Base-by-base conservation (phyloP, 306 rosid species). In the Malus asiatica region DNA sequence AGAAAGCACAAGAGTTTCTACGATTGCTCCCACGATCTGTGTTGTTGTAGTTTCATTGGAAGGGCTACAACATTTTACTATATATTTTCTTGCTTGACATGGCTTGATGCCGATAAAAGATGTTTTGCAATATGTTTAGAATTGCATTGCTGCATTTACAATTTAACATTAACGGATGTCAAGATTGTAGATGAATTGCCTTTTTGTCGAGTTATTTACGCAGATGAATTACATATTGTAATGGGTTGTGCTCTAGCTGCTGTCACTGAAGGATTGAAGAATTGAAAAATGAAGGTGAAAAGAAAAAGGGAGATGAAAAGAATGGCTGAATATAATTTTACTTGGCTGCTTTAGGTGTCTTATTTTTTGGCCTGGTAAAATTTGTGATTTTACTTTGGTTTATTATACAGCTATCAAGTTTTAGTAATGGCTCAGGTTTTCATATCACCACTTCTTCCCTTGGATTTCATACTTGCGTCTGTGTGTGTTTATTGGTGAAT, bases 211-310 rank as follows among this genome's bases (percentile, higher is more conserved):
- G 35, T 25, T 60, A 25, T 58, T 58, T 58, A 10, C 3, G 35
- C 6, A 33, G 1, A 33, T 33, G 35, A 33, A 33, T 33, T 33
- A 33, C 35, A 0, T 42, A 92, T 95, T 83, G 97, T 95, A 4
- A 75, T 95, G 72, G 99, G 97, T 73, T 95, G 97, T 70, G 86
- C 93, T 68, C 63, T 95, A 32, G 99, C 97, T 59, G 93, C 97
- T 38, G 85, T 92, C 27, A 92, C 96, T 45, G 97, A 33, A 33
- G 35, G 35, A 4, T 32, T 32, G 97, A 33, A 33, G 35, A 5
- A 4, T 32, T 32, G 35, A 32, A 32, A 4, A 3, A 32, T 4
- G 0, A 5, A 95, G 71, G 97, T 89, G 11, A 83, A 13, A 88
- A 88, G 96, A 89, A 86, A 86, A 82, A 78, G 38, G 90, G 81